phyloP scores from a whole-genome alignment of 2,329 filamentous ascomycete genomes.

The Penicillium sclerotiorum region DNA sequence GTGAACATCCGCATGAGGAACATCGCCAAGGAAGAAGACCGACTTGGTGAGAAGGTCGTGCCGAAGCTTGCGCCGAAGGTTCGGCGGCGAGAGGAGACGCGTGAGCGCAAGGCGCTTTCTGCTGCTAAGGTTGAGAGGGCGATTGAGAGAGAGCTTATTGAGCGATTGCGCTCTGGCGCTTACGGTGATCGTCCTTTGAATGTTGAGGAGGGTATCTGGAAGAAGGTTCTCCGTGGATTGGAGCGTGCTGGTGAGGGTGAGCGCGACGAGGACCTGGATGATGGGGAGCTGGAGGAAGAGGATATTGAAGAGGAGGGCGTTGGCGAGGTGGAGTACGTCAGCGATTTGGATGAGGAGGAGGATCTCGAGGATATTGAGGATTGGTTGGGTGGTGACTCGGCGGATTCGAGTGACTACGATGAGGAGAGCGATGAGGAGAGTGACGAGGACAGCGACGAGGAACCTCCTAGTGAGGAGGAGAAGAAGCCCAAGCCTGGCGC shows the following conservation, averaged over 20 bases:
- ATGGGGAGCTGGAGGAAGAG: constrained; percentile 77
- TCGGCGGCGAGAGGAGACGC: constrained; percentile 70
- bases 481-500: constrained; percentile 48
- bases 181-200: constrained; percentile 95
- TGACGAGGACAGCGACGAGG: constrained; percentile 43
- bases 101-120: constrained; percentile 75
- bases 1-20: constrained; percentile 77
- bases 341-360: constrained; percentile 76
- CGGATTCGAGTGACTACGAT: constrained; percentile 51
- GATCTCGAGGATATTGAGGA: constrained; percentile 95
- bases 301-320: constrained; percentile 72
- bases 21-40: constrained; percentile 84
- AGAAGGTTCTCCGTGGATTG: constrained; percentile 88
- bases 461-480: constrained; percentile 46
- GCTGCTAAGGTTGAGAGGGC: constrained; percentile 93
- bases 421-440: constrained; percentile 59
- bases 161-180: constrained; percentile 84
- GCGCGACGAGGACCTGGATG: constrained; percentile 84
- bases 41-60: constrained; percentile 84
- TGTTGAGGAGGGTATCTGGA: constrained; percentile 93
- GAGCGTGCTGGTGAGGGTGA: constrained; percentile 83
- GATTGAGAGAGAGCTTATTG: constrained; percentile 92
- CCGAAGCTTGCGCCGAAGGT: constrained; percentile 92
- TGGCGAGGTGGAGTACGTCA: constrained; percentile 87
- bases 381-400: constrained; percentile 78